phyloP scores from a whole-genome alignment of 1,284 basidiomycete species.

The Cutaneotrichosporon dermatis region DNA sequence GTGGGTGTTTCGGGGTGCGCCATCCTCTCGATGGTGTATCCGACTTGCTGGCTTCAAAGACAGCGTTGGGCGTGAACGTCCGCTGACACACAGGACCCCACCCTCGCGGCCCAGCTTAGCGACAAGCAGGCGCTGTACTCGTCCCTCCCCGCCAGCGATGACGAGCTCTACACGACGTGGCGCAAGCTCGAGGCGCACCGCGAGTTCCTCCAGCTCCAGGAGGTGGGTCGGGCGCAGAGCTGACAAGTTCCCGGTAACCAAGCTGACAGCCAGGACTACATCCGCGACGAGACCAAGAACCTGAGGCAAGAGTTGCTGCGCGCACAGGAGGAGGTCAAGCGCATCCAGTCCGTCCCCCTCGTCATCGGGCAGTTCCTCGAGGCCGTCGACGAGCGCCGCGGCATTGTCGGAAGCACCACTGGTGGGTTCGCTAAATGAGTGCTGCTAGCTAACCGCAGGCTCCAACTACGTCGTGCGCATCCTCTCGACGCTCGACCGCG shows the following conservation, averaged over 20 bases:
- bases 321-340: conserved; percentile 98
- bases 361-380: conserved; percentile 99
- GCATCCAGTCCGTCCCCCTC: conserved; percentile 98
- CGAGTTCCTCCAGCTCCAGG: conserved; percentile 90
- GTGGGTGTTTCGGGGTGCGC: too few species aligned
- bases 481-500: conserved; percentile 92
- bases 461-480: conserved; percentile 99
- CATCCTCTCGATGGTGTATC: too few species aligned
- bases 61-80: too few species aligned
- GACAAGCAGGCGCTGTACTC: conserved; percentile 82
- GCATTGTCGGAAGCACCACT: conserved; percentile 96
- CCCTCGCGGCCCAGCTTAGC: conserved; percentile 76
- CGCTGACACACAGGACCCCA: conserved; percentile 67
- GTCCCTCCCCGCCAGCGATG: conserved; percentile 70
- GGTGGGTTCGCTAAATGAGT: conserved; percentile 44
- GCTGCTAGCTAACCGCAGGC: conserved; percentile 47
- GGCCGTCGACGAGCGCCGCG: conserved; percentile 95
- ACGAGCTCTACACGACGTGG: conserved; percentile 91
- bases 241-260: too few species aligned
- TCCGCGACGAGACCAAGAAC: conserved; percentile 98
- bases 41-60: too few species aligned
- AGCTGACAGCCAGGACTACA: conserved; percentile 71
- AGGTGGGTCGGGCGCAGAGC: conserved; percentile 51
- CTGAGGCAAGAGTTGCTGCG: conserved; percentile 96
- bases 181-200: conserved; percentile 88